Conservation (phyloP, 768 basidiomycete species). For the Lepiota brunneoincarnata region DNA sequence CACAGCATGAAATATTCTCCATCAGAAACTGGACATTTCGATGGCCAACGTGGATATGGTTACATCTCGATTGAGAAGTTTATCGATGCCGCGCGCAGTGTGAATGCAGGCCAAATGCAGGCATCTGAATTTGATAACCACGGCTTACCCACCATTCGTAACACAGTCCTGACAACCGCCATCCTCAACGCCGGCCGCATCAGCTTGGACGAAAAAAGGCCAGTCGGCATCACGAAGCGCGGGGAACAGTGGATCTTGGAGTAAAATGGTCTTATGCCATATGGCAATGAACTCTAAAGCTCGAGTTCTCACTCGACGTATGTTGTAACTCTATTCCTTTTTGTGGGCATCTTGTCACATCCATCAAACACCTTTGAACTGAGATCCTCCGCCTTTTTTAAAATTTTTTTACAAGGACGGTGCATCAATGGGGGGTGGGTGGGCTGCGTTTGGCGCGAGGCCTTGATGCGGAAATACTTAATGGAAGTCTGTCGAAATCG, state of each 20-base stretch:
- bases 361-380: background rate
- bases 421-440: slow-evolving; percentile 5
- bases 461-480: slow-evolving; percentile 1
- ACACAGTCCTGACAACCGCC: slow-evolving; percentile 84
- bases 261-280: slow-evolving; percentile 29
- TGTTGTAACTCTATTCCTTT: slow-evolving; percentile 11
- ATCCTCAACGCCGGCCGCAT: slow-evolving; percentile 90
- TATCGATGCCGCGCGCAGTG: slow-evolving; percentile 76
- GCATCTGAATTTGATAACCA: slow-evolving; percentile 75
- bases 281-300: background rate
- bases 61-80: slow-evolving; percentile 92
- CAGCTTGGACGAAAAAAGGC: slow-evolving; percentile 85
- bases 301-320: background rate
- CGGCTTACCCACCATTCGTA: slow-evolving; percentile 84
- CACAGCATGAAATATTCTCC: slow-evolving; percentile 91
- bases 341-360: slow-evolving; percentile 1
- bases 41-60: slow-evolving; percentile 92
- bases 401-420: background rate
- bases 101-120: slow-evolving; percentile 67
- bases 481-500: slow-evolving; percentile 10
- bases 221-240: slow-evolving; percentile 72
- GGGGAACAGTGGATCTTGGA: slow-evolving; percentile 67
- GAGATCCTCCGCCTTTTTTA: background rate
- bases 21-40: slow-evolving; percentile 88
- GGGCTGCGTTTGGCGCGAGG: background rate